Conservation (phyloP, 2,329 filamentous ascomycete species). For the Penicillium expansum region DNA sequence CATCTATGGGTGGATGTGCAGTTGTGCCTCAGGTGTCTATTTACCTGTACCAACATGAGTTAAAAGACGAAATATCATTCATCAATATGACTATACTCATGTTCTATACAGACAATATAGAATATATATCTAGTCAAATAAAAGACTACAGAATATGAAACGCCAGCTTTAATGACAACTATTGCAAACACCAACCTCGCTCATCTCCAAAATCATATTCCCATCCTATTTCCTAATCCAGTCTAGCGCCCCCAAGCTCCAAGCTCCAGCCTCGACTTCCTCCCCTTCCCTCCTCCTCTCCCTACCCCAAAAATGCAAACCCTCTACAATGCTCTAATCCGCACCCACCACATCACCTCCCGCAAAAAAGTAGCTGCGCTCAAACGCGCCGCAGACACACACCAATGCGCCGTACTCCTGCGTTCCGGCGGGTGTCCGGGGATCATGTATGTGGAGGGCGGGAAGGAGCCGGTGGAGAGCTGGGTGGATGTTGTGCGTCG, state of each 20-base stretch:
- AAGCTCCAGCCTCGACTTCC: background rate
- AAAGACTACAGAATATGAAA: too few species aligned
- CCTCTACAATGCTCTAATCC: constrained; percentile 61
- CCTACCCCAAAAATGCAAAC: constrained; percentile 13
- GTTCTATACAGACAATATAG: too few species aligned
- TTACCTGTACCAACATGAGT: too few species aligned
- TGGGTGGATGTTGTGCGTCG: constrained; percentile 66
- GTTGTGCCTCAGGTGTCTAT: too few species aligned
- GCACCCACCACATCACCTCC: constrained; percentile 78
- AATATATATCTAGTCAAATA: too few species aligned
- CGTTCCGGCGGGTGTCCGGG: constrained; percentile 68
- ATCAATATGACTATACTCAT: too few species aligned
- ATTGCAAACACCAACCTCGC: background rate
- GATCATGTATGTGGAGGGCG: constrained; percentile 73
- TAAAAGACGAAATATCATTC: too few species aligned
- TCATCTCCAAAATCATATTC: background rate
- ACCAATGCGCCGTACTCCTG: constrained; percentile 62
- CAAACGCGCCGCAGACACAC: constrained; percentile 61
- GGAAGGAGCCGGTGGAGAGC: constrained; percentile 51
- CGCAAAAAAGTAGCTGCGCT: constrained; percentile 69
- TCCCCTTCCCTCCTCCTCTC: background rate
- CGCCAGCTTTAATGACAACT: too few species aligned
- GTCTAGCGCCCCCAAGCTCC: background rate
- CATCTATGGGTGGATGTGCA: too few species aligned
- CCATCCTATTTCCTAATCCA: background rate